Conservation (phyloP, 345 rosid genomes). For the Camelina hispida region DNA sequence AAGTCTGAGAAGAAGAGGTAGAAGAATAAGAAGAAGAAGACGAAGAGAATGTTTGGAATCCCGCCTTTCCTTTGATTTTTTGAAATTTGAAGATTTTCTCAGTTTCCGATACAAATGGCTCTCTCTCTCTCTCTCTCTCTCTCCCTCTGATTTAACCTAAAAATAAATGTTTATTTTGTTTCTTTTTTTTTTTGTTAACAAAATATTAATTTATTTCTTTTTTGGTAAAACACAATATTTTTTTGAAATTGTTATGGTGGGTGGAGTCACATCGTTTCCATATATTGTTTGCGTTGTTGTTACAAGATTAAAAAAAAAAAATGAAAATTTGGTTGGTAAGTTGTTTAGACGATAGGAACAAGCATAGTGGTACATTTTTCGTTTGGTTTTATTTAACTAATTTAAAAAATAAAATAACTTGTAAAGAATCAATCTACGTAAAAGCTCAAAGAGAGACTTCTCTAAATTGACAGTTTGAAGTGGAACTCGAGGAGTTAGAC, state of each 20-base stretch:
- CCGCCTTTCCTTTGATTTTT: constrained; percentile 33
- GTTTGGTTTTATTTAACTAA: no score
- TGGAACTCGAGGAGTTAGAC: no score
- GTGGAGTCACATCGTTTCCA: background rate
- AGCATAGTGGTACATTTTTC: no score
- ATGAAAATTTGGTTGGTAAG: background rate
- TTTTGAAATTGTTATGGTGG: background rate
- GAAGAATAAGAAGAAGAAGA: background rate
- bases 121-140: background rate
- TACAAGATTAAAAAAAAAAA: background rate
- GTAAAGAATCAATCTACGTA: no score
- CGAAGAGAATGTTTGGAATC: constrained; percentile 8
- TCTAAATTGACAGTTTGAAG: no score
- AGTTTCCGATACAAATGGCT: constrained; percentile 12
- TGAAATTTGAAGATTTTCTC: constrained; percentile 34
- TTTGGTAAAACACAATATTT: background rate
- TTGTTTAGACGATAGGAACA: no score
- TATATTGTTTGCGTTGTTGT: background rate
- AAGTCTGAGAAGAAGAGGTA: background rate
- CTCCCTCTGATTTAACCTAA: constrained; percentile 7
- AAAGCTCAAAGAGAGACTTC: no score
- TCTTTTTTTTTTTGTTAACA: background rate
- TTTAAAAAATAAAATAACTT: no score
- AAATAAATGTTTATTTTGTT: background rate
- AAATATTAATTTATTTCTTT: background rate